Evolutionary conservation across 768 basidiomycete genomes (phyloP), one percentile per base, ranked within the genome.

Genomic region (Hypsizygus marmoreus): DNA sequence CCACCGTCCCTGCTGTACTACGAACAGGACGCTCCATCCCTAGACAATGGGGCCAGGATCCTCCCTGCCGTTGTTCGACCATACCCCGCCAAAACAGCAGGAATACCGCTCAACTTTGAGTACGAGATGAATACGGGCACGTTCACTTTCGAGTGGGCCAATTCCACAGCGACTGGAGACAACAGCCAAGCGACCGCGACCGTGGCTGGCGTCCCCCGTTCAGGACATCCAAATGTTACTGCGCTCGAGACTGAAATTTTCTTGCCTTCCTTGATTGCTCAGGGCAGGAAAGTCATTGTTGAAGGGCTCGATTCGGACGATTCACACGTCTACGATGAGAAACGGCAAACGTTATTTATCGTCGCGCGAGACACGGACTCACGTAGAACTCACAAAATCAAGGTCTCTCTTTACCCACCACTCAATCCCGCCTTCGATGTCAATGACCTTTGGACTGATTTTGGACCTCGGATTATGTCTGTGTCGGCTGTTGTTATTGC

Each of bases 41-140:
- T 94, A 24, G 93, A 98, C 62, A 84, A 86, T 34, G 94, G 95
- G 3, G 88, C 74, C 0, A 74, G 95, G 13, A 83, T 95, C 34
- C 71, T 97, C 2, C 68, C 80, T 11, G 76, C 88, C 3, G 66
- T 97, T 40, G 91, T 95, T 19, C 82, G 95, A 2, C 95, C 95
- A 3, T 97, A 97, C 63, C 81, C 93, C 1, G 82, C 91, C 40
- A 95, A 95, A 62, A 88, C 86, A 0, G 89, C 92, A 1, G 95
- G 95, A 9, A 80, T 89, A 12, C 95, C 94, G 0, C 59, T 85
- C 7, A 67, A 66, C 4, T 86, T 86, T 55, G 73, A 80, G 13
- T 95, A 92, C 63, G 88, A 92, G 63, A 77, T 88, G 74, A 87
- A 80, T 43, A 82, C 81, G 0, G 87, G 88, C 2, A 62, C 65